Evolutionary conservation across 768 basidiomycete species (phyloP), one percentile per base, ranked within the genome.

Genomic region (Termitomyces sp.): DNA sequence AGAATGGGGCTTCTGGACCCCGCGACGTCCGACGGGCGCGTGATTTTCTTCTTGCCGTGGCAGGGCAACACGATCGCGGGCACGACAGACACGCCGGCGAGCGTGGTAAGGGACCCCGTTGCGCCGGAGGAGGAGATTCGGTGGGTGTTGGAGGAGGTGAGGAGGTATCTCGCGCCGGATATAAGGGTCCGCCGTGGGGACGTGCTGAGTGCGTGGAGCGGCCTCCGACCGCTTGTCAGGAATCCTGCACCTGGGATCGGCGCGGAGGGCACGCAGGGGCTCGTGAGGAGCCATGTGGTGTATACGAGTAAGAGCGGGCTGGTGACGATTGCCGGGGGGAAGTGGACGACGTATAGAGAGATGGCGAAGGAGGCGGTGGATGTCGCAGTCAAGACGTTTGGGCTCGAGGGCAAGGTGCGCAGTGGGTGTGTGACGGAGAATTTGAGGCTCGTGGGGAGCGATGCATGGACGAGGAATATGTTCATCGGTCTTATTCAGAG

Each of bases 1-100:
- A 89, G 81, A 49, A 97, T 98, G 91, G 96, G 97, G 43, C 81
- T 98, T 5, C 80, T 98, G 44, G 97, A 98, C 70, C 97, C 96
- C 1, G 79, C 92, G 3, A 97, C 97, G 4, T 93, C 91, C 0
- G 96, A 99, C 61, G 96, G 96, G 0, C 88, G 96, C 27, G 95
- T 99, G 54, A 96, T 99, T 67, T 99, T 98, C 81, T 97, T 99
- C 82, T 82, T 99, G 10, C 96, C 96, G 0, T 99, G 97, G 96
- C 88, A 98, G 73, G 96, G 96, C 9, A 93, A 89, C 75, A 94
- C 94, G 40, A 94, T 99, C 60, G 96, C 96, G 1, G 96, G 96
- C 25, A 98, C 97, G 2, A 99, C 96, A 8, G 96, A 99, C 69
- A 80, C 89, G 0, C 88, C 89, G 0, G 85, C 89, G 3, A 67